A percentile compares a stretch with the other conserved stretches of the same genome.
phyloP scores from a whole-genome alignment of 2,329 filamentous ascomycete species.

The Fusarium sarcochroum region DNA sequence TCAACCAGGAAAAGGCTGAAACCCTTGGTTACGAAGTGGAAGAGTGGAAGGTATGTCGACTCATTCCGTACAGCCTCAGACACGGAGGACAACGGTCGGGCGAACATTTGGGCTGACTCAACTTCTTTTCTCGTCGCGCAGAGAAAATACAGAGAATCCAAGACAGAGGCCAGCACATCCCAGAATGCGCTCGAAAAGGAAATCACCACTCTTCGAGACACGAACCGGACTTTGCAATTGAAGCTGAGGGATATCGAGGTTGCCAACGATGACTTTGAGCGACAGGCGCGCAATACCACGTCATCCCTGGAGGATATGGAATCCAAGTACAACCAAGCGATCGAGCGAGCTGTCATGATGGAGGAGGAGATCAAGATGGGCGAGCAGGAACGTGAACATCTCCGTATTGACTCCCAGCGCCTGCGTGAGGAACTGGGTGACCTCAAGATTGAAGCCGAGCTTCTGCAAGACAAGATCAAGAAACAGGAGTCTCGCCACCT shows the following conservation, averaged over 20 bases:
- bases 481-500: constrained; percentile 74
- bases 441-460: constrained; percentile 93
- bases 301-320: constrained; percentile 97
- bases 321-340: constrained; percentile 94
- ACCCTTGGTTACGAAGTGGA: constrained; percentile 89
- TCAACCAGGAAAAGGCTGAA: constrained; percentile 89
- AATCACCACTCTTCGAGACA: constrained; percentile 89
- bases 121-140: constrained; percentile 55
- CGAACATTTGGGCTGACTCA: constrained; percentile 21
- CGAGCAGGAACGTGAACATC: constrained; percentile 89
- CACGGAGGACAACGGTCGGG: background rate
- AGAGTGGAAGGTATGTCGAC: constrained; percentile 89
- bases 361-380: constrained; percentile 94
- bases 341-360: constrained; percentile 92
- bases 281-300: constrained; percentile 94
- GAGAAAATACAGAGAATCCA: constrained; percentile 97
- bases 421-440: constrained; percentile 92
- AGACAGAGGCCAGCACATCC: constrained; percentile 85
- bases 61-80: constrained; percentile 1
- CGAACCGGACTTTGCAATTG: constrained; percentile 84
- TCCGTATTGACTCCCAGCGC: constrained; percentile 92
- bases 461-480: constrained; percentile 92
- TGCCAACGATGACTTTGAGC: constrained; percentile 97
- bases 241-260: constrained; percentile 95
- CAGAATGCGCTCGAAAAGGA: constrained; percentile 94